Conservation (phyloP, 2,329 filamentous ascomycete genomes). For the Arthrocladium fulminans region DNA sequence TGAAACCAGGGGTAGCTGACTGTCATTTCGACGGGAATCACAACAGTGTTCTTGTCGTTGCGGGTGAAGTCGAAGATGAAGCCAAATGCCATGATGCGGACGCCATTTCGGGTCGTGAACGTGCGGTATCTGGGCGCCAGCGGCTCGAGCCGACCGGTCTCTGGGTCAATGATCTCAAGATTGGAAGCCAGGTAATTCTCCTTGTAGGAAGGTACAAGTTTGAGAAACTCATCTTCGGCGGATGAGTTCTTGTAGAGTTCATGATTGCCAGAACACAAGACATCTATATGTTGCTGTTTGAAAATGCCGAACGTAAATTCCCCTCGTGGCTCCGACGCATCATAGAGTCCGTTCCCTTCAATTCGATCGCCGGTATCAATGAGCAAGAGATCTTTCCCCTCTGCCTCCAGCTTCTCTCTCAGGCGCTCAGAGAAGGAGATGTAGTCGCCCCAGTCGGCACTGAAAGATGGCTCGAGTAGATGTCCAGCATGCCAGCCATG, state of each 20-base stretch:
- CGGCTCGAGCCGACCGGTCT: conserved; percentile 61
- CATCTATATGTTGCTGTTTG: conserved; percentile 70
- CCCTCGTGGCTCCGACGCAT: conserved; percentile 78
- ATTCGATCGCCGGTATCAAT: conserved; percentile 89
- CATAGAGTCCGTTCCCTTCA: conserved; percentile 91
- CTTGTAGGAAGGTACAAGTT: conserved; percentile 74
- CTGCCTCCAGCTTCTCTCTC: conserved; percentile 64
- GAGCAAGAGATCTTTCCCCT: conserved; percentile 78
- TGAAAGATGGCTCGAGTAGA: conserved; percentile 86
- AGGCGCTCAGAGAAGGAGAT: conserved; percentile 84
- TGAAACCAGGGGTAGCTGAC: conserved; percentile 85
- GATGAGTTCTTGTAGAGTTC: conserved; percentile 80
- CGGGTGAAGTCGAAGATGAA: conserved; percentile 91
- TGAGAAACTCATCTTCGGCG: conserved; percentile 65
- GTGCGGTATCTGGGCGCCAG: conserved; percentile 76
- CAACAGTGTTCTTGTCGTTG: conserved; percentile 83
- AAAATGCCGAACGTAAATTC: conserved; percentile 82
- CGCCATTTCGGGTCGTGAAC: conserved; percentile 81
- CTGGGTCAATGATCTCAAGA: conserved; percentile 71
- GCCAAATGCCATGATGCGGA: conserved; percentile 78
- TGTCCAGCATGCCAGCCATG: conserved; percentile 96
- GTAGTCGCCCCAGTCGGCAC: conserved; percentile 96
- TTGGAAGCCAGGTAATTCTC: conserved; percentile 83
- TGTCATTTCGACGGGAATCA: conserved; percentile 69
- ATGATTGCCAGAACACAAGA: conserved; percentile 85